A percentile compares a stretch with the other conserved stretches of the same genome.
phyloP scores from a whole-genome alignment of 345 rosid genomes.

The Sisymbrium irio region DNA sequence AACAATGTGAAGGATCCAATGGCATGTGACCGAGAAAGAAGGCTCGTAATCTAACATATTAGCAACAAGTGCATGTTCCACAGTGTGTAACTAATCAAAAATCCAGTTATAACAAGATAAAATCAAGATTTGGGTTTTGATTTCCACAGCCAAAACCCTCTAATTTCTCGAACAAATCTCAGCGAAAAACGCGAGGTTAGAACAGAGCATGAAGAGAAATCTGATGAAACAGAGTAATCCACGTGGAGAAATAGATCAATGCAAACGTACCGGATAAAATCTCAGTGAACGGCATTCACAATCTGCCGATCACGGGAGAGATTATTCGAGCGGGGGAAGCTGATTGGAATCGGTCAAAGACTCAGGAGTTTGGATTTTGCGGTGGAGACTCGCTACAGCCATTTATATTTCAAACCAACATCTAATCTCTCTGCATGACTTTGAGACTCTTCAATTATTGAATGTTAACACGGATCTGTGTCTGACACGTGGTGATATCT shows the following conservation, averaged over 20 bases:
- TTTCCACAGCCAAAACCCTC: neutral
- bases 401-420: neutral
- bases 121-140: neutral
- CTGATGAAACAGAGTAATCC: conserved; percentile 11
- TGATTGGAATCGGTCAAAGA: neutral
- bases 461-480: neutral
- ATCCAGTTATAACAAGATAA: neutral
- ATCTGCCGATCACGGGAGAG: conserved; percentile 17
- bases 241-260: conserved; percentile 3
- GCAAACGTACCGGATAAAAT: conserved; percentile 21
- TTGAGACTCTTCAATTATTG: neutral
- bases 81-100: conserved; percentile 5
- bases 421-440: conserved; percentile 15
- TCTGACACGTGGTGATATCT: neutral
- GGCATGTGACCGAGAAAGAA: neutral
- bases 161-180: neutral
- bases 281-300: conserved; percentile 34
- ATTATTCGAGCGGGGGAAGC: neutral
- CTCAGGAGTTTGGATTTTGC: neutral
- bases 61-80: conserved; percentile 14
- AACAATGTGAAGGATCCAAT: neutral
- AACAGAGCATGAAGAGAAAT: conserved; percentile 1
- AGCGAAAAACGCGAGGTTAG: neutral
- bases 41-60: neutral
- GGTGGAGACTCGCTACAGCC: conserved; percentile 25